Evolutionary conservation across 768 basidiomycete species (phyloP), one percentile per base, ranked within the genome.

Genomic region (Leccinum broughii): DNA sequence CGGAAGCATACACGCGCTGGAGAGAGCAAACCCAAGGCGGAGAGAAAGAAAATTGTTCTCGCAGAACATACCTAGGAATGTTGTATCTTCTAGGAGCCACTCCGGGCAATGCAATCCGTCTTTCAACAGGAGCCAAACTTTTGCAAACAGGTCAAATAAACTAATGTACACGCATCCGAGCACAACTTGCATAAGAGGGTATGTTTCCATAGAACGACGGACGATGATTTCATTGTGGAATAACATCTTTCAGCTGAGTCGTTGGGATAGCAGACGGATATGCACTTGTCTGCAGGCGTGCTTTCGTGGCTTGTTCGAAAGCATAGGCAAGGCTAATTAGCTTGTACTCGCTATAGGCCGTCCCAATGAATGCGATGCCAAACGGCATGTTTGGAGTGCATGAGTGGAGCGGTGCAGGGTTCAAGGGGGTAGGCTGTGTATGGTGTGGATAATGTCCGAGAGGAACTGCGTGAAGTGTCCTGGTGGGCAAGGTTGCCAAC

Each of bases 1-100:
- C 80, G 95, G 72, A 89, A 88, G 69, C 96, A 98, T 72, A 90
- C 95, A 7, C 82, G 93, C 28, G 86, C 85, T 13, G 95, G 94
- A 49, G 86, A 88, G 72, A 84, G 75, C 75, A 97, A 94, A 70
- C 96, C 96, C 9, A 92, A 90, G 71, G 85, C 94, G 44, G 95
- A 95, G 81, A 85, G 89, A 75, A 95, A 94, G 78, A 95, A 90
- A 73, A 77, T 88, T 46, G 91, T 98, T 62, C 77, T 94, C 62
- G 80, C 81, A 50, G 92, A 95, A 77, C 93, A 96, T 79, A 71
- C 69, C 35, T 74, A 72, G 70, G 51, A 56, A 24, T 61, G 15
- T 44, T 56, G 54, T 65, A 55, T 73, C 55, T 60, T 58, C 49
- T 55, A 48, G 49, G 51, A 58, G 17, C 32, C 51, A 22, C 59